A percentile compares a stretch with the other conserved stretches of the same genome.
Conservation (phyloP, 352 stramenopile species). For the Aphanomyces euteiches region DNA sequence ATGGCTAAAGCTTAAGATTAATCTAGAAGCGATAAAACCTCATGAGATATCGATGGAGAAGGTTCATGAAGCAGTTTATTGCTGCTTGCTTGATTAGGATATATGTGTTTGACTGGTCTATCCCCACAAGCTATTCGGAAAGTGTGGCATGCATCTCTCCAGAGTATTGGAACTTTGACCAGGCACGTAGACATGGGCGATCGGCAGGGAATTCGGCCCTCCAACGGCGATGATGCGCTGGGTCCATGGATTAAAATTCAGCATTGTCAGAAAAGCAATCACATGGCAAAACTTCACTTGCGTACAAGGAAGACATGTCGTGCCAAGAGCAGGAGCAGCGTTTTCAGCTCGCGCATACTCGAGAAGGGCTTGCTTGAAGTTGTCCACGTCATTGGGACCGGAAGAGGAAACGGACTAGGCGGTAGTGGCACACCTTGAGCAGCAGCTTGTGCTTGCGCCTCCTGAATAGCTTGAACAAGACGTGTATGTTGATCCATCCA, state of each 20-base stretch:
- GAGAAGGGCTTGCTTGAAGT: constrained; percentile 36
- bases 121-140: constrained; percentile 28
- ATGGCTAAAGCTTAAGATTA: no score
- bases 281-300: neutral
- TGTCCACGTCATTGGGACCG: constrained; percentile 30
- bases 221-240: constrained; percentile 17
- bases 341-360: constrained; percentile 30
- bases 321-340: constrained; percentile 31
- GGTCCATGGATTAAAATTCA: neutral
- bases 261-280: neutral
- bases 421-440: constrained; percentile 32
- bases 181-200: constrained; percentile 20
- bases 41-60: no score
- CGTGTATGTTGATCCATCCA: constrained; percentile 32
- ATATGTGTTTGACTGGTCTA: constrained; percentile 1
- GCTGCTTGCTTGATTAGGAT: no score
- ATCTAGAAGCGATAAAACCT: no score
- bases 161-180: constrained; percentile 21
- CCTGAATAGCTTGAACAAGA: constrained; percentile 30
- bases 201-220: constrained; percentile 14
- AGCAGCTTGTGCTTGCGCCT: constrained; percentile 28
- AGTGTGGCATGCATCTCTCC: neutral
- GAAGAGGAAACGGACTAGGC: constrained; percentile 31
- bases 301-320: no score
- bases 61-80: no score